Base-by-base conservation (phyloP, 768 basidiomycete genomes). In the Artomyces pyxidatus region DNA sequence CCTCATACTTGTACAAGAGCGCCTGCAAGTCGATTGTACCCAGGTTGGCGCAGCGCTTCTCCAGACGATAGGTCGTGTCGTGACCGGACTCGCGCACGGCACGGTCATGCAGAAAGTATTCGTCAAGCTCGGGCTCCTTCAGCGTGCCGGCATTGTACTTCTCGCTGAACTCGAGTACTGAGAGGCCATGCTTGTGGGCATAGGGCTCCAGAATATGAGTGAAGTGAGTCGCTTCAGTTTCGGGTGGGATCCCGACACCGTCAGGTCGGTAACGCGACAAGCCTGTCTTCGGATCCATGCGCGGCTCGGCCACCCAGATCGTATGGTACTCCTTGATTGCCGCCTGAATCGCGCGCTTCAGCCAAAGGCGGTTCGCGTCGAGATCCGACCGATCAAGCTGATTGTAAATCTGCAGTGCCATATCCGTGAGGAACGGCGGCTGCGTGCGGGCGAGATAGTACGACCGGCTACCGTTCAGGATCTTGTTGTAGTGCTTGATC, bases 291-390 rank as follows among this genome's bases (percentile, higher is more conserved):
- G 85, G 83, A 65, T 99, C 94, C 58, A 98, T 85, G 21, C 96
- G 86, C 23, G 95, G 96, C 61, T 87, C 83, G 2, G 90, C 85
- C 53, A 94, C 84, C 96, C 96, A 99, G 56, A 98, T 81, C 37
- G 88, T 90, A 69, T 99, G 95, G 64, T 99, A 99, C 63, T 99
- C 95, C 69, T 97, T 96, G 72, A 99, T 93, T 23, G 95, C 95
- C 9, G 94, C 94, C 64, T 88, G 89, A 49, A 99, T 96, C 3
- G 94, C 95, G 8, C 85, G 82, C 67, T 93, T 96, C 51, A 99
- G 78, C 93, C 94, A 99, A 39, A 73, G 71, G 17, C 86, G 85
- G 71, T 96, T 95, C 38, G 75, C 77, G 28, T 80, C 81, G 50
- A 82, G 66, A 53, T 93, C 85, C 1, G 81, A 83, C 40, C 88